These are phyloP conservation scores for Favolaschia claudopus DNA, from an alignment of 768 basidiomycete genomes.

Conservation along the genomic window DNA sequence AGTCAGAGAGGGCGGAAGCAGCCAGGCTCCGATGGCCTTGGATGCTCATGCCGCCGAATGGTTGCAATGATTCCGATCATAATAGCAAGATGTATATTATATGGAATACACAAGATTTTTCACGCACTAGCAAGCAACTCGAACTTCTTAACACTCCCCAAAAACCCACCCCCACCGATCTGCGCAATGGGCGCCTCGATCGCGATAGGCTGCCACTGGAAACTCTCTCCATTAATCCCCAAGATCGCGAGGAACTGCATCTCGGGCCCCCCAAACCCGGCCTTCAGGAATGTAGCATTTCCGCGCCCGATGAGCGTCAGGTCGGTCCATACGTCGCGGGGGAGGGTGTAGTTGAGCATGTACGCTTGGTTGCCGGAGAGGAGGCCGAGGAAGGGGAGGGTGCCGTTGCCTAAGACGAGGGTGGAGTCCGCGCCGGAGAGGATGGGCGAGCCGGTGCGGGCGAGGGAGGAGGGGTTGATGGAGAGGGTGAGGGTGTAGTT, in stretches of 20 bases:
- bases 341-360: slow-evolving; percentile 25
- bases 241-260: slow-evolving; percentile 24
- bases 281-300: slow-evolving; percentile 21
- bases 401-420: slow-evolving; percentile 27
- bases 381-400: slow-evolving; percentile 11
- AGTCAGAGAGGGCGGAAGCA: slow-evolving; percentile 41
- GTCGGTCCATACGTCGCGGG: slow-evolving; percentile 20
- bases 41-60: slow-evolving; percentile 39
- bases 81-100: neutral
- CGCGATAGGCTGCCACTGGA: slow-evolving; percentile 23
- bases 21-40: slow-evolving; percentile 42
- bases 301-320: slow-evolving; percentile 21
- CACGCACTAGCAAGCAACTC: slow-evolving; percentile 16
- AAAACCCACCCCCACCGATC: slow-evolving; percentile 21
- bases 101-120: too few relatives aligned
- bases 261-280: slow-evolving; percentile 11
- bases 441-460: slow-evolving; percentile 15
- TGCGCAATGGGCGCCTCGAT: slow-evolving; percentile 25
- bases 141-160: slow-evolving; percentile 17
- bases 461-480: slow-evolving; percentile 20
- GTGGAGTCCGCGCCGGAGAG: slow-evolving; percentile 21
- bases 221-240: slow-evolving; percentile 22
- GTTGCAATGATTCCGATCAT: slow-evolving; percentile 7
- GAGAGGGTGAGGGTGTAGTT: slow-evolving; percentile 28
- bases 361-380: slow-evolving; percentile 21